Evolutionary conservation across 768 basidiomycete genomes (phyloP), one percentile per base, ranked within the genome.

Genomic region (Amyloporia xantha): DNA sequence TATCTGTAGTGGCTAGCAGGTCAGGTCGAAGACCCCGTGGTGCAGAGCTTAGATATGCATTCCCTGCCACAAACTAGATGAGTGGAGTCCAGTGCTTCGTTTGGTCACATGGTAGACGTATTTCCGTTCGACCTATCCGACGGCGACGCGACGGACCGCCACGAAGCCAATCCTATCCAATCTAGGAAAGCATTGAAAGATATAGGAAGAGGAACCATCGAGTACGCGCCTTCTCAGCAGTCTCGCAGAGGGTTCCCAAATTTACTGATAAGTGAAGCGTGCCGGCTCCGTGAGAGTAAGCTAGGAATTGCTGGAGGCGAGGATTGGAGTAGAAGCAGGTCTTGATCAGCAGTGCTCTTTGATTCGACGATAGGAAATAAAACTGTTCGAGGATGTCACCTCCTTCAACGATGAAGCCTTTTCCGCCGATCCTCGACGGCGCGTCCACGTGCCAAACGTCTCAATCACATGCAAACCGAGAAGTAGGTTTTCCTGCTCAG

Each of bases 201-300:
- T 10, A 10, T 7, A 26, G 24, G 25, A 43, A 43, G 17, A 10
- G 17, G n/a, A 15, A 23, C 44, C 33, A 45, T 17, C 13, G n/a
- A 33, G 3, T 45, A 24, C 6, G 27, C 28, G 19, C n/a, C 44
- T 45, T 36, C 44, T 45, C 26, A 20, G 26, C 20, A 36, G 9
- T 17, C 4, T 45, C n/a, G 44, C 4, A 33, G 44, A 36, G 4
- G n/a, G 19, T n/a, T 3, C 44, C 17, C 12, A 13, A 35, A 12
- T 24, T 7, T 4, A 20, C 10, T 6, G 13, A 45, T 17, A 36
- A 36, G 30, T 35, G 26, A 41, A 21, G 24, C 17, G 28, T n/a
- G 7, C 9, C 30, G 19, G 20, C n/a, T 45, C 44, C 44, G 44
- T 45, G 44, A 20, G 44, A 45, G 44, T 13, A 44, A 45, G 30